Conservation (phyloP, 345 rosid species). For the Streptanthus diversifolius region DNA sequence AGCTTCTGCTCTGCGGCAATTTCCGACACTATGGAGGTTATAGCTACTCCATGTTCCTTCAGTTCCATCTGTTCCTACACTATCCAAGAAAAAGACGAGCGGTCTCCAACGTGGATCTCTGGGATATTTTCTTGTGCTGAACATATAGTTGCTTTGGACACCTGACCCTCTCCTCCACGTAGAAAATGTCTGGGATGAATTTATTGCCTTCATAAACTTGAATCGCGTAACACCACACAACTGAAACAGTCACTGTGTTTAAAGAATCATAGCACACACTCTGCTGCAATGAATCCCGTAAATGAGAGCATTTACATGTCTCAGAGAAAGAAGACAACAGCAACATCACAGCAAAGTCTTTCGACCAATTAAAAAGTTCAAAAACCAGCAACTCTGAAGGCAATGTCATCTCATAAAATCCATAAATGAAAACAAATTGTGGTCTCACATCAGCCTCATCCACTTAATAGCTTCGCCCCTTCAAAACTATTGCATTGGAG, state of each 20-base stretch:
- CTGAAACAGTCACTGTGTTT: conserved; percentile 56
- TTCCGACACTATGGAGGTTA: conserved; percentile 37
- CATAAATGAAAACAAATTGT: too few species aligned
- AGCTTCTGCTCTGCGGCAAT: conserved; percentile 47
- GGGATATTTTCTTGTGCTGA: conserved; percentile 66
- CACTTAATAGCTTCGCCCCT: too few species aligned
- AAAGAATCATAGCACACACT: conserved; percentile 68
- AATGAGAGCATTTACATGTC: too few species aligned
- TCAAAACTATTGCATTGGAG: too few species aligned
- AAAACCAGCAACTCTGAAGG: too few species aligned
- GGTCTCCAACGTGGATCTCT: conserved; percentile 71
- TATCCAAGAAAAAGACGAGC: conserved; percentile 52
- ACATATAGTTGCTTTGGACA: conserved; percentile 51
- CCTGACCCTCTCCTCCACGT: conserved; percentile 73
- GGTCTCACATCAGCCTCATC: too few species aligned
- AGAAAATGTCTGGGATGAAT: conserved; percentile 69
- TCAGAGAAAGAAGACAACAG: too few species aligned
- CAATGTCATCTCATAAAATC: too few species aligned
- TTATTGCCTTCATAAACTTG: conserved; percentile 70
- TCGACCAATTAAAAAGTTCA: too few species aligned
- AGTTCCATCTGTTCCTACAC: conserved; percentile 42
- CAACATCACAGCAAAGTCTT: too few species aligned
- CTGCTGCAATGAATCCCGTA: conserved; percentile 89
- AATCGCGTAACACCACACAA: conserved; percentile 89
- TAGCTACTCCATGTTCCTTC: conserved; percentile 59